Evolutionary conservation across 2,329 filamentous ascomycete genomes (phyloP), one percentile per base, ranked within the genome.

Genomic region (Samsoniella hepiali): DNA sequence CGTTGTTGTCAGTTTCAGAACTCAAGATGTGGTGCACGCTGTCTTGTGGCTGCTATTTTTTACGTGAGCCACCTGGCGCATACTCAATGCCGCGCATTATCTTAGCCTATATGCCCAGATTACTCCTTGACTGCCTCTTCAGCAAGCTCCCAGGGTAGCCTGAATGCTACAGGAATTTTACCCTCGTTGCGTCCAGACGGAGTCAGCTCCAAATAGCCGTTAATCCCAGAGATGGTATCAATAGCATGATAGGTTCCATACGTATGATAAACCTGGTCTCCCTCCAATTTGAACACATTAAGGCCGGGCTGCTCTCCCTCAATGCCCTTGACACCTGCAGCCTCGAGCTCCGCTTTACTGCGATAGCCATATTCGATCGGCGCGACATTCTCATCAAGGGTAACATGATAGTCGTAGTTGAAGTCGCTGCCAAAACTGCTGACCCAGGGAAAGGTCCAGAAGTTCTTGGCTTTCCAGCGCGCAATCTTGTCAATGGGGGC

Each of bases 381-480:
- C 13, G 60, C 44, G 5, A 71, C 62, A 2, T 57, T 57, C 10
- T 67, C 62, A 51, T 74, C 70, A 27, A 71, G 58, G 3, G 69
- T 72, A 34, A 65, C 73, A 31, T 72, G 66, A 49, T 73, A 75
- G 63, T 75, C 73, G 63, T 72, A 73, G 64, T 75, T 76, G 67
- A 75, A 76, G 38, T 69, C 66, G 15, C 66, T 69, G 0, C 65
- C 70, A 17, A 66, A 67, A 22, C 69, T 72, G 3, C 69, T 71
- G 47, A 70, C 72, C 69, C 74, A 77, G 8, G 74, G 74, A 45
- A 76, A 74, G 3, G 63, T 68, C 74, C 73, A 78, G 42, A 70
- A 72, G 70, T 76, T 74, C 55, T 71, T 68, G 40, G 71, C 66
- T 61, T 73, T 72, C 67, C 73, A 77, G 5, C 65, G 67, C n/a